Conservation (phyloP, 352 stramenopile genomes). For the Phytophthora pluvialis region DNA sequence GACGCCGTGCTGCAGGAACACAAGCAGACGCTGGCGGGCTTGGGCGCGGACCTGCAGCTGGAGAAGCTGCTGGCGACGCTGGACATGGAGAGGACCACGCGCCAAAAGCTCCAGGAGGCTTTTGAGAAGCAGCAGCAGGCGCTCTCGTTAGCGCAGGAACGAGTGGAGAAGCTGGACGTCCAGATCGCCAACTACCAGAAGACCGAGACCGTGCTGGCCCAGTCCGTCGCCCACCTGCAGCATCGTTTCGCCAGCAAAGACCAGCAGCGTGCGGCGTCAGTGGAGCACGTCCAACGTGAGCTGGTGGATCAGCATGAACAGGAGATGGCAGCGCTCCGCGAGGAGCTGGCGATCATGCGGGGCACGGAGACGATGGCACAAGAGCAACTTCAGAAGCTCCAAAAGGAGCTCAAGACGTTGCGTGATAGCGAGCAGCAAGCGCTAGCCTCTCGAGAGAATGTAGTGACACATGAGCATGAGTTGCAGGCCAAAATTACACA, state of each 20-base stretch:
- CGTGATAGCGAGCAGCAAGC: slow-evolving; percentile 35
- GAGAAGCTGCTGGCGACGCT: slow-evolving; percentile 61
- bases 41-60: slow-evolving; percentile 50
- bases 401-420: slow-evolving; percentile 39
- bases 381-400: slow-evolving; percentile 38
- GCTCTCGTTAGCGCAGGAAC: slow-evolving; percentile 48
- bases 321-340: slow-evolving; percentile 35
- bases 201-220: slow-evolving; percentile 75
- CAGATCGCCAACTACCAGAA: slow-evolving; percentile 77
- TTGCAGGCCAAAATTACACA: slow-evolving; percentile 43
- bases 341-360: slow-evolving; percentile 37
- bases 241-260: slow-evolving; percentile 65
- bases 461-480: slow-evolving; percentile 32
- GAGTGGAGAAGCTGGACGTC: slow-evolving; percentile 45
- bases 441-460: slow-evolving; percentile 31
- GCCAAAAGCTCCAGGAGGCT: slow-evolving; percentile 41
- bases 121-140: slow-evolving; percentile 55
- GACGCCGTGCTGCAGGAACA: slow-evolving; percentile 56
- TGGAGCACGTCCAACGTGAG: slow-evolving; percentile 52
- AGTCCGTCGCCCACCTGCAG: slow-evolving; percentile 75
- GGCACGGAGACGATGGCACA: slow-evolving; percentile 41
- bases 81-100: slow-evolving; percentile 58
- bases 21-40: slow-evolving; percentile 57
- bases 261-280: slow-evolving; percentile 51
- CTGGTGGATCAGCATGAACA: slow-evolving; percentile 45